Conservation (phyloP, 805 yeast genomes). For the Candida koratica region DNA sequence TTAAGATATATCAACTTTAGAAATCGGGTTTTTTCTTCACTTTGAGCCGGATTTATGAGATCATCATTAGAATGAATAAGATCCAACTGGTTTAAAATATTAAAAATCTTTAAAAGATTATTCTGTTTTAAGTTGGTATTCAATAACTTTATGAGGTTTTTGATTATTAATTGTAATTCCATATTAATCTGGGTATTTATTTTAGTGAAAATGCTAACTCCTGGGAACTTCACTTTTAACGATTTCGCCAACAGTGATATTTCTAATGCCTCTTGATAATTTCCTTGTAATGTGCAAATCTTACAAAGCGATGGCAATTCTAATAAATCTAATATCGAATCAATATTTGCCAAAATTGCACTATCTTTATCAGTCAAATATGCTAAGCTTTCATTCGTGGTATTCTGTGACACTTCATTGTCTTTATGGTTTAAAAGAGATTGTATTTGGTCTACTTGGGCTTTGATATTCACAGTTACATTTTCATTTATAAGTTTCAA, state of each 20-base stretch:
- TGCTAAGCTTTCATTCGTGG: constrained; percentile 21
- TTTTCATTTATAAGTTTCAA: constrained; percentile 30
- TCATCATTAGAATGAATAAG: constrained; percentile 65
- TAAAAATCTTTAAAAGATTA: constrained; percentile 71
- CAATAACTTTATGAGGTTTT: constrained; percentile 63
- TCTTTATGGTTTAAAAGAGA: constrained; percentile 10
- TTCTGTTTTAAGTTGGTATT: constrained; percentile 75
- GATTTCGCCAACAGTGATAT: constrained; percentile 71
- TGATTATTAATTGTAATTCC: constrained; percentile 63
- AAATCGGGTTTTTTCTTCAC: constrained; percentile 32
- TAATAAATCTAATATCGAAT: constrained; percentile 68
- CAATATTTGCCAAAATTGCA: constrained; percentile 56
- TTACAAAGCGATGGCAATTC: constrained; percentile 80
- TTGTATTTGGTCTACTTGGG: constrained; percentile 15
- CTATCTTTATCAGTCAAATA: constrained; percentile 22
- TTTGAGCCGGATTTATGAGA: constrained; percentile 69
- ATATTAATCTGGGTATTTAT: constrained; percentile 49
- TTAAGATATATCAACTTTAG: constrained; percentile 57
- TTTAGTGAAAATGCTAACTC: constrained; percentile 46
- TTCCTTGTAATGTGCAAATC: constrained; percentile 82
- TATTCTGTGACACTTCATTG: constrained; percentile 9
- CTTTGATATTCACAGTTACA: constrained; percentile 16
- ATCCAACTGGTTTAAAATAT: constrained; percentile 68
- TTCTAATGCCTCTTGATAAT: constrained; percentile 86
- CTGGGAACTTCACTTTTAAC: constrained; percentile 65